Evolutionary conservation across 148 eudicot genomes (phyloP), one percentile per base, ranked within the genome.

Genomic region (Simmondsia chinensis): DNA sequence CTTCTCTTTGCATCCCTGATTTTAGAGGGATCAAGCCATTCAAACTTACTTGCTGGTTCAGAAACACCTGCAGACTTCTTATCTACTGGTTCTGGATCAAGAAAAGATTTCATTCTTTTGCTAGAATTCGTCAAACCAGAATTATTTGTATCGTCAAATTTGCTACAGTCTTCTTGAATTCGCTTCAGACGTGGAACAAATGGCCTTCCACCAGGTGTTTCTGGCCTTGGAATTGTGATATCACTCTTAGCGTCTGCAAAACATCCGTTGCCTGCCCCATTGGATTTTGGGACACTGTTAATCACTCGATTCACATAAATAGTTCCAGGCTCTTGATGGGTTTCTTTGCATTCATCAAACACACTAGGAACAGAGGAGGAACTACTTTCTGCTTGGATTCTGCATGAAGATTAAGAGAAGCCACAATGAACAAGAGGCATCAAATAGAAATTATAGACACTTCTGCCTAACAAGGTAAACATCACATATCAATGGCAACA

Each of bases 1-100:
- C 94, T 79, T 50, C 86, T 74, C 39, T 70, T 79, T 27, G 86
- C 94, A 79, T 91, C 99, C 70, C 64, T 86, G 38, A 82, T 86
- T 56, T 48, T 50, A 22, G 94, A 86, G 55, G 89, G 77, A 64
- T 74, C 61, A 36, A 91, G 89, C 99, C 99, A 91, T 43, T 79
- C 89, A 73, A 85, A 91, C 64, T 82, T 91, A 57, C 77, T 79
- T 56, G 54, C 52, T 18, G 47, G 39, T 49, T 77, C 89, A 45
- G 73, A 61, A 18, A 42, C 56, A 40, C 50, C 57, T 11, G 60
- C 59, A 35, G 43, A 37, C 21, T 26, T 47, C 39, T 63, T 74
- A 18, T 52, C 60, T 41, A 32, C 61, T 23, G 16, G 17, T 34
- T 68, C 41, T 7, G 60, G 37, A 56, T 59, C 81, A 52, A 61